Evolutionary conservation across 2,329 filamentous ascomycete species (phyloP), one percentile per base, ranked within the genome.

Genomic region (Onygenales sp.): DNA sequence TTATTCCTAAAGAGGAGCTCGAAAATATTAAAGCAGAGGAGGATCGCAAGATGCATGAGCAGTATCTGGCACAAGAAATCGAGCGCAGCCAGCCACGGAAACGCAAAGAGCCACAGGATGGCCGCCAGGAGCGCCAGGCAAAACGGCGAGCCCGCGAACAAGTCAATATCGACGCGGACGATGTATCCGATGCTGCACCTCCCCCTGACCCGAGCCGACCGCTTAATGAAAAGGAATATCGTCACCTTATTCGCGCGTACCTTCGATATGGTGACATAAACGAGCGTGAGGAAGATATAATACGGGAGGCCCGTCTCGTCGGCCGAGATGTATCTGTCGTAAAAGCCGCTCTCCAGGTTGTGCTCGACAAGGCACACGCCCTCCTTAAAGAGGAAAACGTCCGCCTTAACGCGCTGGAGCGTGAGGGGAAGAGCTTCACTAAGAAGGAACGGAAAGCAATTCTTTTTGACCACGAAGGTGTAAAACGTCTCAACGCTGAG

Each of bases 391-490:
- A 90, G 64, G 89, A 95, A 57, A 74, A 78, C 46, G 76, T 78
- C 35, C 76, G 81, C 55, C 73, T 85, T 52, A 78, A 80, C 55
- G 79, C 79, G 11, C 68, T 84, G 61, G 88, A 93, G 69, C 83
- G 77, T 21, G 76, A 86, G 58, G 89, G 89, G 65, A 94, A 93
- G 67, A 79, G 84, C 2, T 72, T 94, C 52, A 95, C 92, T 0
- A 96, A 97, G 75, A 98, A 98, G 70, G 93, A 98, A 67, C 89
- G 89, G 70, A 98, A 98, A 71, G 93, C 93, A 0, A 89, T 98
- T 14, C 76, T 98, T 44, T 96, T 98, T 63, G 91, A 97, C 66
- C 95, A 91, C 70, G 85, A 87, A 45, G 89, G 91, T 53, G 86
- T 96, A 50, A 95, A 95, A 71, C 91, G 95, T 62, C 82, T 96